Conservation (phyloP, 1,284 basidiomycete species). For the Papiliotrema laurentii region DNA sequence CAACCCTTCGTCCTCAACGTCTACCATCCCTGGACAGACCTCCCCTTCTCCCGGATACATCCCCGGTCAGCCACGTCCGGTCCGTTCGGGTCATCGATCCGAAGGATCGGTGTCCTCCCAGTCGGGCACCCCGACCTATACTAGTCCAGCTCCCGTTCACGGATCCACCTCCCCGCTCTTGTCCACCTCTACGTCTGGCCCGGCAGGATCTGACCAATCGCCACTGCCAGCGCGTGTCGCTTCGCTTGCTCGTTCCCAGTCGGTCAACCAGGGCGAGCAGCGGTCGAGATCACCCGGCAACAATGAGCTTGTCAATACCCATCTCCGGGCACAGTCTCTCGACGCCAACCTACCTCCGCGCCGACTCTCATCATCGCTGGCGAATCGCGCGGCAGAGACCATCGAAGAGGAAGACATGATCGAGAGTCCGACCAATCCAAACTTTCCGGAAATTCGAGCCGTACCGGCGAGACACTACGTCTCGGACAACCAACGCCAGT, state of each 20-base stretch:
- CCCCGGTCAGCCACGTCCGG: constrained; percentile 41
- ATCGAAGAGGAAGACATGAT: constrained; percentile 16
- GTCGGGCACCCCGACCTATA: constrained; percentile 21
- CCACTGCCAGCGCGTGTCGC: constrained; percentile 5
- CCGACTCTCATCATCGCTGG: constrained; percentile 1
- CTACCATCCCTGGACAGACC: constrained; percentile 9
- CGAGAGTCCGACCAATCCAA: background rate
- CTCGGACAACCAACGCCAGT: background rate
- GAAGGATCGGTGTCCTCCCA: constrained; percentile 25
- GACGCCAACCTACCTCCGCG: background rate
- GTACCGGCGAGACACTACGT: background rate
- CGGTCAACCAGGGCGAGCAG: constrained; percentile 13
- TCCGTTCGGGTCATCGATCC: constrained; percentile 27
- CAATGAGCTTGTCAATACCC: background rate
- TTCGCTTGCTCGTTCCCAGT: constrained; percentile 15
- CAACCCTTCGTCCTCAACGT: constrained; percentile 22
- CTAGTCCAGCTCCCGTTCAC: constrained; percentile 4
- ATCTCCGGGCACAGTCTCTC: constrained; percentile 1
- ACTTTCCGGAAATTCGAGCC: background rate
- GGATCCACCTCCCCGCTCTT: background rate
- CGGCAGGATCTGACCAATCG: background rate
- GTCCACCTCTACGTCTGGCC: background rate
- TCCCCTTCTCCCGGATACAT: constrained; percentile 27
- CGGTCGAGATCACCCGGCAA: constrained; percentile 1
- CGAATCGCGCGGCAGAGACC: constrained; percentile 4